A percentile compares a stretch with the other conserved stretches of the same genome.
phyloP scores from a whole-genome alignment of 1,139 yeast species.

The Groenewaldozyma auringiensis region DNA sequence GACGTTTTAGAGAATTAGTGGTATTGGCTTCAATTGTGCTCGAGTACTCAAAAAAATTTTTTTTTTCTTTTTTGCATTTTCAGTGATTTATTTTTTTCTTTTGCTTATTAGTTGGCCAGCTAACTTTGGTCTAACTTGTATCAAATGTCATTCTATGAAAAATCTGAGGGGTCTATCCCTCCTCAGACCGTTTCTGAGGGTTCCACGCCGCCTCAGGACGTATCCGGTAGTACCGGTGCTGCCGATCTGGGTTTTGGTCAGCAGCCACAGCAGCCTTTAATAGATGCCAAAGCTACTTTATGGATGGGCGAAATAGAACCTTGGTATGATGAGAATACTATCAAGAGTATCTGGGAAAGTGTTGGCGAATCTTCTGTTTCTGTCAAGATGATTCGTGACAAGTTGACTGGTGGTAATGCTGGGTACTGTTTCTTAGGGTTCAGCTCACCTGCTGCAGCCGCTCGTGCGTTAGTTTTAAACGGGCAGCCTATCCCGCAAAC shows the following conservation, averaged over 20 bases:
- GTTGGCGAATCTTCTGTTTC: constrained; percentile 43
- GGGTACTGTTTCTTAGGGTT: constrained; percentile 88
- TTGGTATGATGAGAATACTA: constrained; percentile 66
- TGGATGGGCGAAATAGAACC: constrained; percentile 98
- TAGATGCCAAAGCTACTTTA: constrained; percentile 30
- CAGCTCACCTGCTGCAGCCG: constrained; percentile 56
- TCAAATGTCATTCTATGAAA: neutral
- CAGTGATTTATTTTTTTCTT: too few relatives aligned
- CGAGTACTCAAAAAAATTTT: too few relatives aligned
- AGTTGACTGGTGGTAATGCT: constrained; percentile 43
- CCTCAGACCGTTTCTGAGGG: neutral
- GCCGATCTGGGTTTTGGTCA: neutral
- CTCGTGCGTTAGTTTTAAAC: constrained; percentile 57
- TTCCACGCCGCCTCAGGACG: neutral
- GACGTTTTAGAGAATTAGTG: too few relatives aligned
- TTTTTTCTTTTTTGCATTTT: too few relatives aligned
- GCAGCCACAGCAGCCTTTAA: neutral
- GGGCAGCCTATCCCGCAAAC: constrained; percentile 54
- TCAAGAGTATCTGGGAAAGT: constrained; percentile 59
- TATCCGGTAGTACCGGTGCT: neutral
- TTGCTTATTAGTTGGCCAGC: too few relatives aligned
- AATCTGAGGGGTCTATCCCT: neutral
- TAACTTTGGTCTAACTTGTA: neutral
- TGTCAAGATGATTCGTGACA: constrained; percentile 56
- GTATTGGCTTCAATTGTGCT: neutral